A percentile compares a stretch with the other conserved stretches of the same genome.
Conservation (phyloP, 2,329 filamentous ascomycete genomes). For the Talaromyces sp. region DNA sequence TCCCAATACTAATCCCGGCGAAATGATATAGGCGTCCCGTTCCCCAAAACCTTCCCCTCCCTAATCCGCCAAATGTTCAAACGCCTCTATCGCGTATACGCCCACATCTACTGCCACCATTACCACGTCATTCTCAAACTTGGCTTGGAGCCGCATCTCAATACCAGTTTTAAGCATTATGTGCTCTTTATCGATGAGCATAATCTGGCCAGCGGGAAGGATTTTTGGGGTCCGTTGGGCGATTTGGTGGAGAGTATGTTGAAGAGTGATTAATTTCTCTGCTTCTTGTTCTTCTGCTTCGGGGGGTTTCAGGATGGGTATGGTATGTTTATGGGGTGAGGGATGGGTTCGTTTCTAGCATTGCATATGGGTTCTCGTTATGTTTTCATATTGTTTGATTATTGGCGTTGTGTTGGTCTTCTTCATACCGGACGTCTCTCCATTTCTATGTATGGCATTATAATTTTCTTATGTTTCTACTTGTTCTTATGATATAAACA, state of each 20-base stretch:
- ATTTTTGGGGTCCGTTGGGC: slow-evolving; percentile 94
- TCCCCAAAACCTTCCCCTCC: slow-evolving; percentile 85
- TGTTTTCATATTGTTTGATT: neutral
- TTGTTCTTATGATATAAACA: neutral
- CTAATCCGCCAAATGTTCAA: slow-evolving; percentile 97
- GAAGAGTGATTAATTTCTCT: slow-evolving; percentile 73
- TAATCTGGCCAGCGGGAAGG: slow-evolving; percentile 83
- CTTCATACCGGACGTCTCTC: neutral
- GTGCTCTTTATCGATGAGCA: slow-evolving; percentile 99
- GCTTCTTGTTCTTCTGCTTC: neutral
- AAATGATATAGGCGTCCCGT: slow-evolving; percentile 71
- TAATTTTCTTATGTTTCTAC: neutral
- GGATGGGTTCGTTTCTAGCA: neutral
- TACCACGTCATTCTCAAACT: slow-evolving; percentile 95
- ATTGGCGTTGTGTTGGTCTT: neutral
- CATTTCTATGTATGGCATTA: neutral
- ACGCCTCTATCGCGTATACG: slow-evolving; percentile 96
- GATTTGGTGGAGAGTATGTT: slow-evolving; percentile 98
- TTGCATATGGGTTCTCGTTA: slow-evolving; percentile 12
- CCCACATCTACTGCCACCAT: slow-evolving; percentile 99
- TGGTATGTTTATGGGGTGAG: neutral
- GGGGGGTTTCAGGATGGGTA: neutral
- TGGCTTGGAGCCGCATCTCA: slow-evolving; percentile 92
- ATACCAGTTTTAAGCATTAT: slow-evolving; percentile 99
- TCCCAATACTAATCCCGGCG: slow-evolving; percentile 8